Evolutionary conservation across 2,329 filamentous ascomycete genomes (phyloP), one percentile per base, ranked within the genome.

Genomic region (Cladophialophora carrionii): DNA sequence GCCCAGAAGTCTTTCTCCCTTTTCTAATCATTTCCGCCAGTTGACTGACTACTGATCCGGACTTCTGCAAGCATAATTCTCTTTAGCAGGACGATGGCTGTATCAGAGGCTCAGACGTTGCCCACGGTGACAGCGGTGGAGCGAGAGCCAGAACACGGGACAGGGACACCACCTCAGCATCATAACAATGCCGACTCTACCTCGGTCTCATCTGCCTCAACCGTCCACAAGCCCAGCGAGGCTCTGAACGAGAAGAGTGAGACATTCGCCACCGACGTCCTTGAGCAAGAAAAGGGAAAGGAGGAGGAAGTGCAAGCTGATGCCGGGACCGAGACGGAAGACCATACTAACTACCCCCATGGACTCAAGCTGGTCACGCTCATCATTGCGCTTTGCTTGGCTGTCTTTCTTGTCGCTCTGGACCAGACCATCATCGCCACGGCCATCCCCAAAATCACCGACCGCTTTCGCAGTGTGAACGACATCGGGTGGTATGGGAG

Each of bases 391-490:
- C 61, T 79, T 9, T 76, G 76, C 65, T 63, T 79, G 20, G 74
- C 76, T 9, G 73, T 78, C 10, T 79, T 79, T 63, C 76, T 77
- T 26, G 72, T 78, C 62, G 76, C 77, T 31, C 67, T 79, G 67
- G 67, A 70, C 58, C 70, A 74, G 49, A 79, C 78, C 0, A 80
- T 80, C 59, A 72, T 72, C 46, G 71, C 71, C 32, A 72, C 71
- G 5, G 71, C 71, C 31, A 72, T 72, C 32, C 71, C 71, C n/a
- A 70, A 69, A 48, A 72, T 72, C 49, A 72, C 71, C 8, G 70
- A 72, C 59, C 66, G 62, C 31, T 72, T 72, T 63, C 65, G 71
- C 12, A 68, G 70, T 12, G 63, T 72, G 22, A 64, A 32, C 29
- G 71, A 72, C 62, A 62, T 72, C 37, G 71, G 71, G 9, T 72